Evolutionary conservation across 2,329 filamentous ascomycete species (phyloP), one percentile per base, ranked within the genome.

Genomic region (Colletotrichum camelliae): DNA sequence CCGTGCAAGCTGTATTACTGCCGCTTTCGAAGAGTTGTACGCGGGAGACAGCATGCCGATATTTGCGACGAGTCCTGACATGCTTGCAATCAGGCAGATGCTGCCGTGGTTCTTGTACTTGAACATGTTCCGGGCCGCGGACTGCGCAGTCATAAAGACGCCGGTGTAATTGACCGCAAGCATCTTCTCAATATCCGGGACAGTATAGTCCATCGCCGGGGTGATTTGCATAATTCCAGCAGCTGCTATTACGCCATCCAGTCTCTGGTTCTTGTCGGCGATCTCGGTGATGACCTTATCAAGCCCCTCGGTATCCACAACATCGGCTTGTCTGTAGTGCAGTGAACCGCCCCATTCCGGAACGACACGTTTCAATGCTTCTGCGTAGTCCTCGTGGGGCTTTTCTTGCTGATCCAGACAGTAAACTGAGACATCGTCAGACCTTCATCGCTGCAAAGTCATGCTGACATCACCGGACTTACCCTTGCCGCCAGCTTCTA

Each of bases 401-500:
- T 87, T 84, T 16, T 84, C 83, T 65, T 88, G 83, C 55, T 88
- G 85, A 79, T 92, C 91, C 55, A 93, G 85, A 43, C 89, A 90
- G 80, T 92, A 92, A 5, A 92, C 91, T 90, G 61, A 15, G 21
- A 12, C 33, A 60, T 76, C 5, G 74, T 67, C 21, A 10, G 7
- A 21, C 4, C 1, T 18, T 18, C 15, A 8, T 21, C 16, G 4
- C n/a, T 27, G 4, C 24, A 58, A n/a, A 31, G 31, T 33, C 31
- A 7, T 9, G n/a, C 43, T 18, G 52, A 52, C 43, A 31, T 27
- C 33, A 57, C 16, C 6, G 12, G 5, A 55, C 81, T 65, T 79
- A 91, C 90, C 90, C 78, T 87, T 94, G 29, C 93, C 94, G 24
- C 94, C 94, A 29, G 94, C 94, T 83, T 96, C 94, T 15, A 95